Base-by-base conservation (phyloP, 768 basidiomycete species). In the Kwoniella europaea region DNA sequence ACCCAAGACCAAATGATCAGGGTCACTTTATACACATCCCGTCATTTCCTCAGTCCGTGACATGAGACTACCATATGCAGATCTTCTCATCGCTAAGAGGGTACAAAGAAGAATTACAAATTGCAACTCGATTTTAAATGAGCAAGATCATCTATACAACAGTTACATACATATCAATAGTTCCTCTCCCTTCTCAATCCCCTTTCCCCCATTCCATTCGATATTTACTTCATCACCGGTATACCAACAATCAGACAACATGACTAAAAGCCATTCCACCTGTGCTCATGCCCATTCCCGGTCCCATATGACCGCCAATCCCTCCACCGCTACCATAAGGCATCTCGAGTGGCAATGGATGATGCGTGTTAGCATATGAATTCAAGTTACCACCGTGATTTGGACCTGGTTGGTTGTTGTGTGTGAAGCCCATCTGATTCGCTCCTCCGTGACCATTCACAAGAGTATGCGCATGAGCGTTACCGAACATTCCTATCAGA, bases 401-500 rank as follows among this genome's bases (percentile, higher is more conserved):
- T 18, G 12, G 6, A 35, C 35, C 35, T 13, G 46, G 46, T 50
- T 15, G 12, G 46, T 50, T 16, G 46, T 15, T 50, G 46, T 18
- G 46, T 15, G 46, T 50, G 3, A 50, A 50, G 4, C 13, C 46
- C 46, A 50, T 50, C 2, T 50, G 46, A 18, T 50, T 50, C 12
- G 13, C 18, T 50, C 13, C 46, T 13, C 46, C 46, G 46, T 50
- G 10, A 4, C 46, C 46, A 15, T 50, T 13, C 46, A 2, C 46
- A 4, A 35, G 35, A 35, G 35, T 35, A 50, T 50, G 46, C 12
- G 46, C 20, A 22, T 44, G 42, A 7, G 6, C n/a, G 44, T 27
- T 43, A 2, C 59, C 59, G 42, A 61, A 61, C 59, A 61, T 61
- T 5, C 59, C 59, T 15, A 61, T 61, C 10, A 61, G 18, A 61